phyloP scores from a whole-genome alignment of 257 asterid genomes.

The Gardenia jasminoides region DNA sequence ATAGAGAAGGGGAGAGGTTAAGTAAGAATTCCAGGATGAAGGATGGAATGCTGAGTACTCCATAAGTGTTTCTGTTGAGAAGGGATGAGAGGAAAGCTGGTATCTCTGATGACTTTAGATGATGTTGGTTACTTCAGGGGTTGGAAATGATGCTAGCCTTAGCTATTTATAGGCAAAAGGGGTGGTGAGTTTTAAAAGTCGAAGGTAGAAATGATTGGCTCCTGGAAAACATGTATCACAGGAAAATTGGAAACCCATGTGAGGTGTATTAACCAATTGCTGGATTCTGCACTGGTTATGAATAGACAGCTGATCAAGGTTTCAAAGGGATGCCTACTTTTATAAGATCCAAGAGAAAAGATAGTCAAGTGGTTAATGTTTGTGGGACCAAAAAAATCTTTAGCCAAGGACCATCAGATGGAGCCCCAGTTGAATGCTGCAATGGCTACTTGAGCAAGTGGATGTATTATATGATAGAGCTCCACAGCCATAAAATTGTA shows the following conservation, averaged over 20 bases:
- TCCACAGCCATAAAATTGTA: not conserved
- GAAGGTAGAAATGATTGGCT: constrained; percentile 17
- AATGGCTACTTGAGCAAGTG: not conserved
- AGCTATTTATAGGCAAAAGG: constrained; percentile 4
- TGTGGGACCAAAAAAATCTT: not conserved
- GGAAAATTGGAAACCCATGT: not conserved
- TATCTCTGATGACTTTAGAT: constrained; percentile 3
- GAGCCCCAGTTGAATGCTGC: not conserved
- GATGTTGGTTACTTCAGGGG: constrained; percentile 4
- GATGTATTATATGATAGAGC: not conserved
- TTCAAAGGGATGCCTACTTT: not conserved
- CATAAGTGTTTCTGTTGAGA: constrained; percentile 22
- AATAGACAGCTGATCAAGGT: not conserved
- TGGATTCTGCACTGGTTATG: not conserved
- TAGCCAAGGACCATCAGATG: not conserved
- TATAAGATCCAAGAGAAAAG: not conserved
- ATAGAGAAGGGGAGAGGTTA: constrained; percentile 33
- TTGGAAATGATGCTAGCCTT: not conserved
- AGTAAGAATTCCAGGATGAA: constrained; percentile 27
- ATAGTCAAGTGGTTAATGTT: not conserved
- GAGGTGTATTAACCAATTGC: constrained; percentile 10
- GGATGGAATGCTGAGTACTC: constrained; percentile 35
- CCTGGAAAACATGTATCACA: not conserved
- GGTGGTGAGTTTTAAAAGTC: not conserved
- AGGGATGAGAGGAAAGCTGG: constrained; percentile 6